phyloP scores from a whole-genome alignment of 176 grass and related monocot species.

The Elymus sibiricus region DNA sequence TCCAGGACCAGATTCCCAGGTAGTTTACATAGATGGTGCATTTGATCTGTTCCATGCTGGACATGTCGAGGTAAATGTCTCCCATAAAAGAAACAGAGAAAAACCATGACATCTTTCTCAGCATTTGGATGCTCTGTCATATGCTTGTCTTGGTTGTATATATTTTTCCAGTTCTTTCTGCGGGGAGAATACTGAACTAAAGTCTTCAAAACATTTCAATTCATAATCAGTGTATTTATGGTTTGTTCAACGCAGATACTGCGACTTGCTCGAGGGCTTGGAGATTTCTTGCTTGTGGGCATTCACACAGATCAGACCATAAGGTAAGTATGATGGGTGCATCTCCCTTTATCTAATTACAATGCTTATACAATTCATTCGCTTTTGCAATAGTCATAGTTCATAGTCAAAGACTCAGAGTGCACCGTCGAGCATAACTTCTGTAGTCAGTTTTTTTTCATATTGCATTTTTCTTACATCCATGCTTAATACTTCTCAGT shows the following conservation, averaged over 20 bases:
- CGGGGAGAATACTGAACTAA: background rate
- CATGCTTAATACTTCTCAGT: constrained; percentile 45
- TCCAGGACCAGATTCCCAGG: constrained; percentile 75
- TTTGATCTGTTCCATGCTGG: constrained; percentile 98
- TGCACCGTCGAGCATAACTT: background rate
- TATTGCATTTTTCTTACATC: background rate
- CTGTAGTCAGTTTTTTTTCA: background rate
- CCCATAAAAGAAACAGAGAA: background rate
- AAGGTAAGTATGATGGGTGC: constrained; percentile 53
- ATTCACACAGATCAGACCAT: constrained; percentile 96
- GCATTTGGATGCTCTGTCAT: background rate
- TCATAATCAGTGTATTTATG: constrained; percentile 30
- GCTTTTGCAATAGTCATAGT: background rate
- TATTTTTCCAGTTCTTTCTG: background rate
- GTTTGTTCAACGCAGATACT: constrained; percentile 64
- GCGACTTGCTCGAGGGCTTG: constrained; percentile 87
- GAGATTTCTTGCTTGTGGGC: constrained; percentile 92
- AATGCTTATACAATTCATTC: constrained; percentile 5
- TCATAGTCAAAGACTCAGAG: constrained; percentile 5
- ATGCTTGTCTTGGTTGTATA: background rate
- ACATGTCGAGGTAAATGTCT: constrained; percentile 81
- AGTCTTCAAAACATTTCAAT: constrained; percentile 3
- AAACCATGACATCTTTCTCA: background rate
- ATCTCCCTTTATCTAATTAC: background rate
- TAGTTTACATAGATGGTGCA: constrained; percentile 95